Evolutionary conservation across 2,329 filamentous ascomycete genomes (phyloP), one percentile per base, ranked within the genome.

Genomic region (Colletotrichum sojae): DNA sequence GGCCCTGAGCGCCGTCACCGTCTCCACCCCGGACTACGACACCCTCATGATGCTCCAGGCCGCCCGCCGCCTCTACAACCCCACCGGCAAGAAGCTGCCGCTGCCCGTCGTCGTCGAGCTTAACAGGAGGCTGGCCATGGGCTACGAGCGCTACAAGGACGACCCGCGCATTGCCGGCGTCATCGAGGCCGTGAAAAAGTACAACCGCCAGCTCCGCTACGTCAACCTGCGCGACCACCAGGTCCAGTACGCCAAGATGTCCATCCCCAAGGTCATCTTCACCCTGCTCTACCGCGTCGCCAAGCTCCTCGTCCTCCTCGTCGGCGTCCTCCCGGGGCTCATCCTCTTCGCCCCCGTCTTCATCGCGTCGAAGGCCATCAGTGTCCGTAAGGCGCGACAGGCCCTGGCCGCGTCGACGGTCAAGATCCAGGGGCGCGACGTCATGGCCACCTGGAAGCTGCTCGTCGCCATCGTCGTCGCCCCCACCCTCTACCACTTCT

Each of bases 11-110:
- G 89, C 95, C 3, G 96, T 98, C 65, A 98, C 95, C 4, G 94
- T 98, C 46, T 95, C 94, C 15, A 91, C 93, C 45, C 95, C 95
- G 3, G 94, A 98, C 80, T 98, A 97, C 80, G 95, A 98, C 75
- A 98, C 95, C 4, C 86, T 98, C 22, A 97, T 97, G 95, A 88
- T 97, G 73, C 97, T 98, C 68, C 96, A 98, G 87, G 95, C 95
- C 45, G 95, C 95, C 6, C 90, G 96, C 71, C 90, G 96, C 57
- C 86, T 99, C 31, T 99, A 99, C 83, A 98, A 97, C 76, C 93
- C 94, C 12, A 96, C 94, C 57, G 94, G 94, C 74, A 97, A 95
- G 83, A 97, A 97, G 80, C 86, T 98, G 45, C 95, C 95, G 6
- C 86, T 98, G 22, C 94, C 95, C 1, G 92, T 95, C 77, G 93